Conservation (phyloP, 176 grass and related monocot species). For the Cymbopogon citratus region DNA sequence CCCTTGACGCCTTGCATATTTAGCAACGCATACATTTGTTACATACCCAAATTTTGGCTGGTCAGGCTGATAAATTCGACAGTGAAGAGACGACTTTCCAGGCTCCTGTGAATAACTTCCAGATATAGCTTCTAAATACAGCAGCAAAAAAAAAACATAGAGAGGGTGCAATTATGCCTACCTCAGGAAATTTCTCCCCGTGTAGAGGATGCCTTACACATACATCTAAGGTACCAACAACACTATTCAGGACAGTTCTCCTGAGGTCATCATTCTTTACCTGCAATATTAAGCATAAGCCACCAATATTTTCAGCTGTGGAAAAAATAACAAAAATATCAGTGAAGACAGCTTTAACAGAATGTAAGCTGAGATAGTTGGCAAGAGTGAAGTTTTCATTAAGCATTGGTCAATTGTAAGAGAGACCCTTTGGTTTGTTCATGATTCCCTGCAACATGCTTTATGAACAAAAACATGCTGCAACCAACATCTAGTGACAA, state of each 20-base stretch:
- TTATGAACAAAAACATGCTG: slow-evolving; percentile 16
- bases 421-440: not conserved
- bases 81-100: slow-evolving; percentile 27
- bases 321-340: not conserved
- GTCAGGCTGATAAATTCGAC: slow-evolving; percentile 45
- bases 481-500: not conserved
- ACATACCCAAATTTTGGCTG: slow-evolving; percentile 65
- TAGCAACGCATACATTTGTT: slow-evolving; percentile 70
- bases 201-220: slow-evolving; percentile 58
- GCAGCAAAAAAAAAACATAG: slow-evolving; percentile 1
- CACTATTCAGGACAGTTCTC: slow-evolving; percentile 63
- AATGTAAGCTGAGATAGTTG: not conserved
- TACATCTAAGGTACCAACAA: slow-evolving; percentile 64
- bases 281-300: not conserved
- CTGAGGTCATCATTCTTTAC: slow-evolving; percentile 47
- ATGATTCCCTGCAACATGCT: not conserved
- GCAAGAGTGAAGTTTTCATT: not conserved
- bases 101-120: slow-evolving; percentile 42
- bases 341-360: not conserved
- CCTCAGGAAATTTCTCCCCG: slow-evolving; percentile 32
- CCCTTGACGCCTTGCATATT: slow-evolving; percentile 58
- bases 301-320: slow-evolving; percentile 29
- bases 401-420: not conserved
- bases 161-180: not conserved
- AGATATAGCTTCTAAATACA: slow-evolving; percentile 13